A percentile compares a stretch with the other conserved stretches of the same genome.
Conservation (phyloP, 192 early-diverging fungal genomes). For the Coemansia sp. region DNA sequence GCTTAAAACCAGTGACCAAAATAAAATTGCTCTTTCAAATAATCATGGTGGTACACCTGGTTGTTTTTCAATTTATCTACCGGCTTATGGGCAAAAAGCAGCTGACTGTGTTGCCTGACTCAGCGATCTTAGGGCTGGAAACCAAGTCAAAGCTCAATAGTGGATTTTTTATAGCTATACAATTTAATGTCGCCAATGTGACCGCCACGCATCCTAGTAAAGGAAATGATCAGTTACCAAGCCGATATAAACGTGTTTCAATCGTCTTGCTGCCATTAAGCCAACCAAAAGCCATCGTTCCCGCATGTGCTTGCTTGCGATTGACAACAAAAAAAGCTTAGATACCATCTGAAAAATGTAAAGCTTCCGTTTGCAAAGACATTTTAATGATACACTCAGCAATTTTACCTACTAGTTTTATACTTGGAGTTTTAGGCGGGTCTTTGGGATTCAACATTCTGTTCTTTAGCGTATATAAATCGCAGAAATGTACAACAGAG, state of each 20-base stretch:
- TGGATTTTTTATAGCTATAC: background rate
- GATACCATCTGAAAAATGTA: too few relatives aligned
- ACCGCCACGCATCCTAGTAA: too few relatives aligned
- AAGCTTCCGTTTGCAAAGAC: too few relatives aligned
- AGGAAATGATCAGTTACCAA: too few relatives aligned
- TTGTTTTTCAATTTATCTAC: background rate
- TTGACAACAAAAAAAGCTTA: background rate
- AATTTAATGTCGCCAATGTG: background rate
- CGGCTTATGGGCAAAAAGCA: too few relatives aligned
- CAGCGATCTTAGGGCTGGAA: too few relatives aligned
- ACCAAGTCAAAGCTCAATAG: background rate
- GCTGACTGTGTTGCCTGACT: too few relatives aligned
- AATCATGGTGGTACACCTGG: background rate
- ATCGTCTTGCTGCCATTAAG: background rate
- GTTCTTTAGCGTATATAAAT: constrained; percentile 17
- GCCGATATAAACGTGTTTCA: background rate
- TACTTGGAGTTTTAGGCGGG: constrained; percentile 17
- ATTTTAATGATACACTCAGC: background rate
- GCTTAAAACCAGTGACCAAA: background rate
- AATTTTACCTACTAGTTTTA: constrained; percentile 13
- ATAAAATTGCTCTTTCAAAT: background rate
- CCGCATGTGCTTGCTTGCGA: too few relatives aligned
- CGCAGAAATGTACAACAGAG: constrained; percentile 16
- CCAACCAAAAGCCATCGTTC: too few relatives aligned
- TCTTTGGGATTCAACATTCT: constrained; percentile 22